phyloP scores from a whole-genome alignment of 2,329 filamentous ascomycete genomes.

The Aotearoamyces nothofagi region DNA sequence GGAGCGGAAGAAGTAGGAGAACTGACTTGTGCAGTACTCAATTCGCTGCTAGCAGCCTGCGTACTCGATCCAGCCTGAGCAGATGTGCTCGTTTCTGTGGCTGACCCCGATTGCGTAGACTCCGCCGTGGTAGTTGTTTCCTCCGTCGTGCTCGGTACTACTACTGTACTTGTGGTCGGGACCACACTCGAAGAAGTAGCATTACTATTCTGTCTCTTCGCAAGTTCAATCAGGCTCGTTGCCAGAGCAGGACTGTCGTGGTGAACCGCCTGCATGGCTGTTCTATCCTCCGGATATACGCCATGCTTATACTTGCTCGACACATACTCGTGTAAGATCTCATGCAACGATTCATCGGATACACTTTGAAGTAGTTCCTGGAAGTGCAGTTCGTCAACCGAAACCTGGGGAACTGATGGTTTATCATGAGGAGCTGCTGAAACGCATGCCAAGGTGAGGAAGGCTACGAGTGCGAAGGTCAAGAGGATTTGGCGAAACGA shows the following conservation, averaged over 20 bases:
- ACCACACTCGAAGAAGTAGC: conserved; percentile 10
- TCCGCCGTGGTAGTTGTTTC: conserved; percentile 1
- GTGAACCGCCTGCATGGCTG: conserved; percentile 47
- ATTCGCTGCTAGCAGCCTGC: neutral
- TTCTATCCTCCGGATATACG: conserved; percentile 48
- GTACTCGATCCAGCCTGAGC: no score
- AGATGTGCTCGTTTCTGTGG: no score
- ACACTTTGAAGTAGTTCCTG: conserved; percentile 38
- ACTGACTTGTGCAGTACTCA: conserved; percentile 2
- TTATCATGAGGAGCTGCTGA: neutral
- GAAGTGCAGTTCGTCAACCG: conserved; percentile 24
- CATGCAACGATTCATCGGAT: conserved; percentile 46
- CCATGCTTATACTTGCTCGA: conserved; percentile 52
- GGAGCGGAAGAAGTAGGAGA: conserved; percentile 1
- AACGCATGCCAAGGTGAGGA: neutral
- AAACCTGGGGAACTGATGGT: neutral
- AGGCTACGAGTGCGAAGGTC: neutral
- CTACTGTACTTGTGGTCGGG: conserved; percentile 3
- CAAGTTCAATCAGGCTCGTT: conserved; percentile 46
- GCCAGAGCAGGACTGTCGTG: conserved; percentile 45
- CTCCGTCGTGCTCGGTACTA: conserved; percentile 3
- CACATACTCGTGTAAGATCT: conserved; percentile 47
- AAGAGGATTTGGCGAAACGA: conserved; percentile 1
- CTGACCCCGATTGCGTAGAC: no score
- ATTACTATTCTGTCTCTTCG: conserved; percentile 43